Conservation (phyloP, 2,329 filamentous ascomycete genomes). For the Fusarium devonianum region DNA sequence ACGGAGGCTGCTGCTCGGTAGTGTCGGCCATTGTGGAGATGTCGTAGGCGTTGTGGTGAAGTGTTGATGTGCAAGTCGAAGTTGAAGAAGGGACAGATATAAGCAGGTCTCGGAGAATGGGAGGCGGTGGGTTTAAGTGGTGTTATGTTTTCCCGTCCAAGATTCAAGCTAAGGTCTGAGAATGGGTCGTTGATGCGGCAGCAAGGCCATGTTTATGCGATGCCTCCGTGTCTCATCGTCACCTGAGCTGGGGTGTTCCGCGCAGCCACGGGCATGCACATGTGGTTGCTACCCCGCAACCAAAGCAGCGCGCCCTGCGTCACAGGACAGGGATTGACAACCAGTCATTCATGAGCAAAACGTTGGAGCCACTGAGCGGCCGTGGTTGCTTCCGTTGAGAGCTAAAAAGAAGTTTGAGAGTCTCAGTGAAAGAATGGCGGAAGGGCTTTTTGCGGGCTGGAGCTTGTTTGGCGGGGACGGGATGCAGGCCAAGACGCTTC, state of each 20-base stretch:
- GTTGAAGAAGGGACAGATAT: slow-evolving; percentile 10
- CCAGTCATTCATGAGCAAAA: slow-evolving; percentile 24
- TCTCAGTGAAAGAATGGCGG: slow-evolving; percentile 1
- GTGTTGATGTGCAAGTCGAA: slow-evolving; percentile 14
- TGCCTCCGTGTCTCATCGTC: slow-evolving; percentile 24
- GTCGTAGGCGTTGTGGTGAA: slow-evolving; percentile 8
- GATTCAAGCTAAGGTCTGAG: slow-evolving; percentile 31
- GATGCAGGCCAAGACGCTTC: slow-evolving; percentile 38
- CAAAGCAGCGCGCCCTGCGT: slow-evolving; percentile 29
- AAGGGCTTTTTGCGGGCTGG: slow-evolving; percentile 13
- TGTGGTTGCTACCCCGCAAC: slow-evolving; percentile 41
- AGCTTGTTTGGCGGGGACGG: slow-evolving; percentile 38
- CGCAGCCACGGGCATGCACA: slow-evolving; percentile 17
- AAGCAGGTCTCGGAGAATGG: slow-evolving; percentile 15
- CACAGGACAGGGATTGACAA: slow-evolving; percentile 37
- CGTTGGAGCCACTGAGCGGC: slow-evolving; percentile 15
- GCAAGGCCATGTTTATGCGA: slow-evolving; percentile 37
- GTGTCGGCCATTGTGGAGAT: slow-evolving; percentile 41
- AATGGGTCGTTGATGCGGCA: slow-evolving; percentile 42
- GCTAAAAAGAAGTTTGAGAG: slow-evolving; percentile 6
- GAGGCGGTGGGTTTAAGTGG: slow-evolving; percentile 22
- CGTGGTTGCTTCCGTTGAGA: slow-evolving; percentile 8
- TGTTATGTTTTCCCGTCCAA: slow-evolving; percentile 36
- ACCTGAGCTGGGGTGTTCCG: slow-evolving; percentile 33
- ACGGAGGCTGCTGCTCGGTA: slow-evolving; percentile 31